A percentile compares a stretch with the other conserved stretches of the same genome.
Conservation (phyloP, 2,329 filamentous ascomycete species). For the Aspergillus ochraceus region DNA sequence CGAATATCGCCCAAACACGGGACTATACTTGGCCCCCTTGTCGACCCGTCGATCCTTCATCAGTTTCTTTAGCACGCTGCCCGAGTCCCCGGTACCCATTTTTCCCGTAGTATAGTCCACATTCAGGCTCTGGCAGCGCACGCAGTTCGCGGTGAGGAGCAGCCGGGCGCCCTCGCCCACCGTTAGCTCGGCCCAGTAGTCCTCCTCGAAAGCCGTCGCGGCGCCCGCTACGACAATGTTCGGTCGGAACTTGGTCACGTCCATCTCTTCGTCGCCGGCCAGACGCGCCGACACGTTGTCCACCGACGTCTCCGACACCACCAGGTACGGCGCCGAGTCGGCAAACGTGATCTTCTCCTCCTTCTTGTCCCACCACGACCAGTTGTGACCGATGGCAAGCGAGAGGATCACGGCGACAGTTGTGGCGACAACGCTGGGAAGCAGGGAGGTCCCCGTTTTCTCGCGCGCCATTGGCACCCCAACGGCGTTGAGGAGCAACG, state of each 20-base stretch:
- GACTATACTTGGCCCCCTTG: slow-evolving; percentile 64
- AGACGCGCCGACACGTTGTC: slow-evolving; percentile 62
- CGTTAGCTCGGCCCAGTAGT: slow-evolving; percentile 67
- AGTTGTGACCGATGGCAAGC: not conserved
- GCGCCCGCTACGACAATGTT: slow-evolving; percentile 69
- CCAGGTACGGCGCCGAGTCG: slow-evolving; percentile 60
- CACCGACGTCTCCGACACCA: slow-evolving; percentile 71
- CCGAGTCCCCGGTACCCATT: slow-evolving; percentile 56
- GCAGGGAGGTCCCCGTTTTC: not conserved
- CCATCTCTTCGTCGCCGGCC: slow-evolving; percentile 51
- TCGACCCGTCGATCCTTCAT: slow-evolving; percentile 71
- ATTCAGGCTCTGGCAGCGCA: slow-evolving; percentile 68
- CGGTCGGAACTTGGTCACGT: slow-evolving; percentile 69
- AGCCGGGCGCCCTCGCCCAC: slow-evolving; percentile 46
- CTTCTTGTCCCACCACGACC: slow-evolving; percentile 1
- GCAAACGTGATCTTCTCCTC: slow-evolving; percentile 33
- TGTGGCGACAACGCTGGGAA: slow-evolving; percentile 5
- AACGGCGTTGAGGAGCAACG: slow-evolving; percentile 10
- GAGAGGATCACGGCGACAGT: slow-evolving; percentile 8
- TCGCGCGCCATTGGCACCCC: not conserved
- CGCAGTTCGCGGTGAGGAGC: slow-evolving; percentile 68
- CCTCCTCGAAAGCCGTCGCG: slow-evolving; percentile 62
- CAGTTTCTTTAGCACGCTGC: slow-evolving; percentile 67
- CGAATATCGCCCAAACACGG: slow-evolving; percentile 72
- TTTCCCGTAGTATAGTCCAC: slow-evolving; percentile 69